Conservation (phyloP, 345 rosid genomes). For the Litchi chinensis region DNA sequence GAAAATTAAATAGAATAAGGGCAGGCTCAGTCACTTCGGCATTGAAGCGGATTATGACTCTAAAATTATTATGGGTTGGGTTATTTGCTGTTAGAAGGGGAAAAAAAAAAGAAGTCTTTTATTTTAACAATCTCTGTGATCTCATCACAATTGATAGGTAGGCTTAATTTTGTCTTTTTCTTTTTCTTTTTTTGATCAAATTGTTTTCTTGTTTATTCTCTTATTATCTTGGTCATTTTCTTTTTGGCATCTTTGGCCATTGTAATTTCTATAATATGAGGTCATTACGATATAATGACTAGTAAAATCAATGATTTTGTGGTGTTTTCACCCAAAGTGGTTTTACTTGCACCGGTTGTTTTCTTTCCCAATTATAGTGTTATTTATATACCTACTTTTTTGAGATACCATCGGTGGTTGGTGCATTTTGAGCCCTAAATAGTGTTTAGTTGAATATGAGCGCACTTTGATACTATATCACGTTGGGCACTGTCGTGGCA, state of each 20-base stretch:
- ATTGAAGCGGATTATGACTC: constrained; percentile 1
- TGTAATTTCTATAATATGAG: constrained; percentile 12
- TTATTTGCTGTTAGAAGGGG: background rate
- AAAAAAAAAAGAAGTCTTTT: background rate
- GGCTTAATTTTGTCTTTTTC: background rate
- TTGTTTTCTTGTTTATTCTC: background rate
- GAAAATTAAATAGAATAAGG: background rate
- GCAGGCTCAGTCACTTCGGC: constrained; percentile 1
- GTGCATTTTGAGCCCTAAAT: too few species aligned
- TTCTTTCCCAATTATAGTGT: background rate
- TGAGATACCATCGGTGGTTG: too few species aligned
- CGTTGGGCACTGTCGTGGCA: too few species aligned
- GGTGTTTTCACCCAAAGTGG: background rate
- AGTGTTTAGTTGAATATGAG: too few species aligned
- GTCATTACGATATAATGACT: constrained; percentile 5
- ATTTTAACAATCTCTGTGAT: constrained; percentile 5
- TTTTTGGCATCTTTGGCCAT: constrained; percentile 11
- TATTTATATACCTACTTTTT: too few species aligned
- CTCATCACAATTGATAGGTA: background rate
- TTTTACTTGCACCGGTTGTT: too few species aligned
- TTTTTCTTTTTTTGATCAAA: background rate
- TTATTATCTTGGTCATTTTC: background rate
- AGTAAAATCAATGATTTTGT: constrained; percentile 10
- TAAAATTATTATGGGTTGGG: too few species aligned
- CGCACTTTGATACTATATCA: too few species aligned